Base-by-base conservation (phyloP, 768 basidiomycete species). In the Rubroboletus satanas region DNA sequence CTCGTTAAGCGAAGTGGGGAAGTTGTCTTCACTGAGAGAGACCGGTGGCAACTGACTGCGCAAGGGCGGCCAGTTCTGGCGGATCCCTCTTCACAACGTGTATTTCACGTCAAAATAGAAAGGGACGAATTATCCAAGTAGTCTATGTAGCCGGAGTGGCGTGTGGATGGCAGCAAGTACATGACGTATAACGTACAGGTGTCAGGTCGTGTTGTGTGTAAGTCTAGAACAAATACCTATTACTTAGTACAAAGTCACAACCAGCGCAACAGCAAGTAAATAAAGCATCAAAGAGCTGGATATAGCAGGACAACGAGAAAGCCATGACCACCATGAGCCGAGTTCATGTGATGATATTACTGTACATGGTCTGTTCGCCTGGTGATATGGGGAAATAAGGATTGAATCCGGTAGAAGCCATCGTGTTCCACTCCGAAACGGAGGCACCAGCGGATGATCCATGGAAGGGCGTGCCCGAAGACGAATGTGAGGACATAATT, bases 11-110 rank as follows among this genome's bases (percentile, higher is more conserved):
- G 77, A 56, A 75, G 76, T 49, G 85, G 88, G 28, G 69, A 77
- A 42, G 88, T 80, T 9, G 53, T 82, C 17, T 91, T 90, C 62
- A 73, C 87, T 43, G 90, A 93, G 68, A 73, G 87, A 44, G 89
- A 92, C 63, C 74, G 82, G 28, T 91, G 85, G 85, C 67, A 64
- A 49, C 62, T 81, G 50, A 70, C 59, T 39, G 46, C 60, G 5
- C 71, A 78, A 29, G 83, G 76, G 21, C 65, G 63, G 55, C 72
- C 74, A 7, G 62, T 63, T 36, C 73, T 70, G 41, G 70, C 73
- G 59, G 75, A 74, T 64, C 71, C 74, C 43, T 59, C 67, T 15
- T 74, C 75, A 38, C 72, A 83, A 65, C 79, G 84, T 56, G 66
- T 73, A 43, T 85, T 81, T 70, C 74, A 72, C 59, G 84, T 86